Evolutionary conservation across 202 grass and related monocot genomes (phyloP), one percentile per base, ranked within the genome.

Genomic region (Hordeum pubiflorum): DNA sequence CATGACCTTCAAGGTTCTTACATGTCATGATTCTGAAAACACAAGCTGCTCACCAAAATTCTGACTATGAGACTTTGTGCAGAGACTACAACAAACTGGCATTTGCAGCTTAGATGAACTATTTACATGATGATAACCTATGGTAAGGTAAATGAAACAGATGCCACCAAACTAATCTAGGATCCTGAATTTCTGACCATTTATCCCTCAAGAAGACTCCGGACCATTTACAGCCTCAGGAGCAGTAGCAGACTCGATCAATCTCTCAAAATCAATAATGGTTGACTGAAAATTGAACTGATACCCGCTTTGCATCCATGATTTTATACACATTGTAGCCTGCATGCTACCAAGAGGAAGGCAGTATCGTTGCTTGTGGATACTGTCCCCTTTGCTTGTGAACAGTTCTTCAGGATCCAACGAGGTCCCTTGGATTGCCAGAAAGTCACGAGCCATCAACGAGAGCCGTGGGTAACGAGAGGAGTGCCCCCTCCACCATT

Each of bases 401-500:
- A 98, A 98, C 44, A 98, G 43, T 76, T 94, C 90, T 37, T 91
- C 90, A 63, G 95, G 92, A 48, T 94, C 91, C 39, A 87, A 58
- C 6, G 92, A 98, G 52, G 95, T 90, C 58, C 95, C 90, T 55
- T 98, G 90, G 64, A 98, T 90, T 0, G 90, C 90, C 34, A 98
- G 79, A 87, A 89, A 94, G 63, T 98, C 95, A n/a, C 92, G 92
- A 20, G 95, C 95, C 95, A 98, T 97, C 40, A 88, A 33, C 3
- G 95, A 92, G 41, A 98, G 95, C 38, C 90, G 88, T 26, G 92
- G 92, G 74, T 93, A 98, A 41, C 90, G 90, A 18, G 84, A 82
- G 26, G 89, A 89, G 72, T 98, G 93, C 2, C 87, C 90, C 76
- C 76, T 94, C 95, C 95, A 98, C 95, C 95, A 98, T 63, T 94